Evolutionary conservation across 2,329 filamentous ascomycete species (phyloP), one percentile per base, ranked within the genome.

Genomic region (Simplicillium sp.): DNA sequence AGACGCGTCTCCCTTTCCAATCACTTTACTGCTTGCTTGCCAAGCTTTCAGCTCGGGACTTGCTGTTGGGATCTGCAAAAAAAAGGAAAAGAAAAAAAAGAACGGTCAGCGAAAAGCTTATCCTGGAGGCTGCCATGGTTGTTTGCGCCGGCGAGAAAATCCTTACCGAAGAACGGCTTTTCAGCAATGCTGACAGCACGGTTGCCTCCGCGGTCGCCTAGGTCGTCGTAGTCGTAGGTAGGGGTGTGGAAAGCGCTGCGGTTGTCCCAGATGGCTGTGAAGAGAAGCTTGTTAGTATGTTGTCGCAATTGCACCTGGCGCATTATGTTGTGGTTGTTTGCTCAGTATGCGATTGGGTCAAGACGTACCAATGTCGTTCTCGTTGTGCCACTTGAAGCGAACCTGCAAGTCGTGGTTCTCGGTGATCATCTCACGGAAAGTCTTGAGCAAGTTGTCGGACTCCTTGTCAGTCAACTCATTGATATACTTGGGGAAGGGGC

Each of bases 391-490:
- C 42, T 54, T 55, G 42, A 59, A 54, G 3, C 71, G 58, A 2
- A 75, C 68, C 54, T 77, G 73, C 34, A 77, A 54, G 49, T 76
- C 71, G 48, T 77, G 73, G 50, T 77, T 76, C 50, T 75, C 66
- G 34, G 66, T 60, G 1, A 77, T 57, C 11, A 76, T 55, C 31
- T 64, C 56, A 7, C 69, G 54, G 45, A 78, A 73, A 66, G 68
- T 72, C n/a, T 65, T 52, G 2, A 75, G 56, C n/a, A 77, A 56
- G 34, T 63, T 53, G 37, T 62, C 56, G 43, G 64, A 69, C 56
- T 77, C 73, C 2, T 62, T 60, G 3, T 65, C 57, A 0, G 60
- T 65, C 5, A 77, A 54, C 1, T 61, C 70, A 44, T 76, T 71
- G 57, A 77, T 72, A 42, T 64, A 58, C 34, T 64, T 54, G 1